These are phyloP conservation scores for Candida vartiovaarae DNA, from an alignment of 805 yeast species.

Conservation along the genomic window DNA sequence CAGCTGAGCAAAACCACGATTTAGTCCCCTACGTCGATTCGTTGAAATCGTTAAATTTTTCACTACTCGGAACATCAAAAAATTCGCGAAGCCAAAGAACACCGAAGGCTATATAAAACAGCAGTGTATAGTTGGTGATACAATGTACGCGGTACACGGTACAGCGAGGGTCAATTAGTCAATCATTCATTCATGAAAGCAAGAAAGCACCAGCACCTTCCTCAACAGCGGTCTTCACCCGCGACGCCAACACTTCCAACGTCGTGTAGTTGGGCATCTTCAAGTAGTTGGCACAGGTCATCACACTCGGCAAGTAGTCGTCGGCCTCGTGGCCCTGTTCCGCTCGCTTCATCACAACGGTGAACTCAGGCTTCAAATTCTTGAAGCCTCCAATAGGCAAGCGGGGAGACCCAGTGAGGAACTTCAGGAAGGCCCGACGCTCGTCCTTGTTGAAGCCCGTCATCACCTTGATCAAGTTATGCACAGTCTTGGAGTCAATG, in stretches of 20 bases:
- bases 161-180: too few species aligned
- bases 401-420: constrained; percentile 88
- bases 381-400: constrained; percentile 93
- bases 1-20: too few species aligned
- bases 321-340: constrained; percentile 66
- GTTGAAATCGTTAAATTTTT: background rate
- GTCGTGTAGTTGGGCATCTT: constrained; percentile 80
- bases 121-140: background rate
- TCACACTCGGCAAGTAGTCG: constrained; percentile 88
- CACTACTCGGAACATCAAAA: background rate
- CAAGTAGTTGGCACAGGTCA: constrained; percentile 95
- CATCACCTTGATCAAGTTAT: constrained; percentile 56
- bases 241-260: constrained; percentile 47
- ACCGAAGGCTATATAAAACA: background rate
- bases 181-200: constrained; percentile 38
- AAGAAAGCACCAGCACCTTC: constrained; percentile 90
- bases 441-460: constrained; percentile 44
- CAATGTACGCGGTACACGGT: too few species aligned
- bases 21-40: background rate
- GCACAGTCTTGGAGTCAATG: constrained; percentile 58
- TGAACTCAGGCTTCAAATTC: constrained; percentile 70
- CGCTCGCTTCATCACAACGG: constrained; percentile 79
- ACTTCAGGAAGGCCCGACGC: constrained; percentile 71
- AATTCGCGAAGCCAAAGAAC: background rate
- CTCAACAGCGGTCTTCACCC: constrained; percentile 61